Evolutionary conservation across 352 stramenopile genomes (phyloP), one percentile per base, ranked within the genome.

Genomic region (Phytophthora nicotianae): DNA sequence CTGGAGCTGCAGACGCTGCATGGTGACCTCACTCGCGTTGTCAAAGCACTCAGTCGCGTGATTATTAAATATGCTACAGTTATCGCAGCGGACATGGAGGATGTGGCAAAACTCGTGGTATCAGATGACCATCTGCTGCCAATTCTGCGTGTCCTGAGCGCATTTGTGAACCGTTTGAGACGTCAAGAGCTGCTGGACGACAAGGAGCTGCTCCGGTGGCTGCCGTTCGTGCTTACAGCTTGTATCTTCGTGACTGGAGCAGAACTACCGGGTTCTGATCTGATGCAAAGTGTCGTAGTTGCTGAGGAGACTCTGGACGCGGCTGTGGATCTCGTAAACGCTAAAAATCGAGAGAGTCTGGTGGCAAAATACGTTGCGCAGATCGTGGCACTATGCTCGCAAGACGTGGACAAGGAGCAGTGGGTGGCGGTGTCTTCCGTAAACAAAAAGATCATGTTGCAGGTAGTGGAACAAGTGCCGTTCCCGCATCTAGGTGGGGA

Each of bases 401-500:
- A 89, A 20, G 74, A 83, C 16, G 65, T 77, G 24, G 73, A 65
- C 17, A 96, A 93, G 54, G 73, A 93, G 0, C 58, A 86, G 23
- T 96, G 87, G 87, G 63, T 90, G 10, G 50, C 62, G 0, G 67
- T 67, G 2, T 41, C 65, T 10, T 83, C 73, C 0, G 58, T 83
- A 2, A 63, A 73, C n/a, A 92, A 90, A 56, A 63, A 80, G 41
- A 80, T 82, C 16, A 68, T 96, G 41, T 53, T 75, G 46, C 83
- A 59, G 57, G 48, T 90, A 43, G 66, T 89, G 14, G 38, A 72
- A 46, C 75, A 90, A 55, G 72, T 94, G 14, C 9, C 53, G n/a
- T 81, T 77, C 19, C 87, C 87, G 16, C 58, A 86, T 40, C 54
- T 95, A 2, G 80, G 78, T 0, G 81, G 81, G 9, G 87, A 94